Evolutionary conservation across 768 basidiomycete species (phyloP).

Genomic region (Lanmaoa rubissima): DNA sequence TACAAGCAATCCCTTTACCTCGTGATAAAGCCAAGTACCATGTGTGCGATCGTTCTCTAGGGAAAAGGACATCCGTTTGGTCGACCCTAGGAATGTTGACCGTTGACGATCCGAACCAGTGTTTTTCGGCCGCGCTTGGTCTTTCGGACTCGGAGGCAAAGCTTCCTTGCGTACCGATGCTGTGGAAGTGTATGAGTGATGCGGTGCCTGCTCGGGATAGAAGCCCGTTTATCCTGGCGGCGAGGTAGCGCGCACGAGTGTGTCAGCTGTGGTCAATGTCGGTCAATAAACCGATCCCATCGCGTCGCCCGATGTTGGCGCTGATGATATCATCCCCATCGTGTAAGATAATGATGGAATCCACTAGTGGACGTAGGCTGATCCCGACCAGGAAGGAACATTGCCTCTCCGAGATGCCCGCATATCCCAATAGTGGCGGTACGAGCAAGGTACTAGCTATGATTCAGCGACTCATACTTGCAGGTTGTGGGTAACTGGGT

Average conservation of each 20-base stretch:
- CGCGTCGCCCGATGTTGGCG: conserved; percentile 5
- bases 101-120: background rate
- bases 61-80: background rate
- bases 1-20: background rate
- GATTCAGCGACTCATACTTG: background rate
- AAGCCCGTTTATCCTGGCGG: background rate
- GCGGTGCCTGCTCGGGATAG: background rate
- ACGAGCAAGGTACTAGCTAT: background rate
- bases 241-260: background rate
- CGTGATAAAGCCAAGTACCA: background rate
- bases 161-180: background rate
- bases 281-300: background rate
- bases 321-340: conserved; percentile 6
- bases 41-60: background rate
- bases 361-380: background rate
- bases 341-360: conserved; percentile 6
- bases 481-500: background rate
- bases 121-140: background rate
- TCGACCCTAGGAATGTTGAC: background rate
- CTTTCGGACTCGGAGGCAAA: background rate
- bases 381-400: no score
- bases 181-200: background rate
- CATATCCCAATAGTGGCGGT: background rate
- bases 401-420: background rate
- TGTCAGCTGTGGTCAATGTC: background rate